A percentile compares a stretch with the other conserved stretches of the same genome.
Conservation (phyloP, 78 protist species). For the Dictyostelium citrinum region DNA sequence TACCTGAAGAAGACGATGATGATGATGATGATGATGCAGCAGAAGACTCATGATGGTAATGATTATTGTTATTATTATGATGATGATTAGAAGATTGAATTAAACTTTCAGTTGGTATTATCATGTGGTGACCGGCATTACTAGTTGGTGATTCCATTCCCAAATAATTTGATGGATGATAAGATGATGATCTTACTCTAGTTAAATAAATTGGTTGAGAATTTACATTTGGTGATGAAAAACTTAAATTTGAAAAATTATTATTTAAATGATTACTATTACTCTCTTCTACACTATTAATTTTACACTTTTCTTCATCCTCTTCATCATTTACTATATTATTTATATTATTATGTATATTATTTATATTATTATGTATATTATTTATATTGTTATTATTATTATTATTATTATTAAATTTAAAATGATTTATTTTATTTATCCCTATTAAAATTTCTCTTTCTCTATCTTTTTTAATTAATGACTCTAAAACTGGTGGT, state of each 20-base stretch:
- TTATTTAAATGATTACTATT: neutral
- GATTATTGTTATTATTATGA: neutral
- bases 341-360: neutral
- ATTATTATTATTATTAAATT: conserved; percentile 1
- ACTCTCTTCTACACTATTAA: neutral
- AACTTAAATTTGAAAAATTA: conserved; percentile 19
- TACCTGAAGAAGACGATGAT: neutral
- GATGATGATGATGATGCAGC: conserved; percentile 1
- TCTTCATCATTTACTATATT: neutral
- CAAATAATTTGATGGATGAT: conserved; percentile 33
- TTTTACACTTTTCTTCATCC: neutral
- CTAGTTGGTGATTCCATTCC: neutral
- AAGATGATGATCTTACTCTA: conserved; percentile 62
- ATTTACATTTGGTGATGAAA: conserved; percentile 73
- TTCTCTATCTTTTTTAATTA: conserved; percentile 6
- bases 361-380: neutral
- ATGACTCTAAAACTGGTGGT: neutral
- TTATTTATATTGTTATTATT: neutral
- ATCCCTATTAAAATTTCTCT: conserved; percentile 66
- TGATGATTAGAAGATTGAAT: neutral
- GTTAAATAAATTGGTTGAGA: conserved; percentile 44
- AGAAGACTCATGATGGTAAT: neutral
- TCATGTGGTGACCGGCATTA: neutral
- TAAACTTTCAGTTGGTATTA: conserved; percentile 11
- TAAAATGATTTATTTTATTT: conserved; percentile 22